Evolutionary conservation across 306 rosid genomes (phyloP), one percentile per base, ranked within the genome.

Genomic region (Sicyos edulis): DNA sequence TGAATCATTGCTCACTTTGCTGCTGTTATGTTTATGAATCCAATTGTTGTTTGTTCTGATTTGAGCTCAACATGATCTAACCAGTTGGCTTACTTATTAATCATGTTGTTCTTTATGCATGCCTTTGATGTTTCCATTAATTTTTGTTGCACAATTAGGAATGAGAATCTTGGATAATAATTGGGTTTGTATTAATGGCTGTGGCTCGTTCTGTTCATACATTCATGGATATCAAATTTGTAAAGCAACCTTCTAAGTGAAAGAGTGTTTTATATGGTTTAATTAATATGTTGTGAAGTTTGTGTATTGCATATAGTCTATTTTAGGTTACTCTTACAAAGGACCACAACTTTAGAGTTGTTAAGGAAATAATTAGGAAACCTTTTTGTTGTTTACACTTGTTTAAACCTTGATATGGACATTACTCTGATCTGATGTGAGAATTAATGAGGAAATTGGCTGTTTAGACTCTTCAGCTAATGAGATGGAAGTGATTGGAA

Each of bases 1-100:
- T 19, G 42, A 56, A 73, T 73, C 57, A 45, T 58, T 19, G 17
- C 44, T 24, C 10, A 54, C 40, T 68, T 7, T 68, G 73, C 58
- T 68, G 73, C 73, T 68, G 57, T 68, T 21, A 45, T 10, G 49
- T 67, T 10, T 13, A 5, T 67, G 40, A 66, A 67, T 44, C 47
- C 55, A 45, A 44, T 47, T 67, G 54, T 22, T 14, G 19, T 5
- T 47, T 68, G 21, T 15, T 68, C 15, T 21, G 12, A 49, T 50
- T 22, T 21, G 73, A 68, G 44, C 57, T 68, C 73, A 68, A 68
- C 12, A 68, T 13, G 20, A 68, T 67, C 47, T 70, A 69, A 69
- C 26, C 55, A 47, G 56, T 20, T 45, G 42, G 37, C 10, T 44
- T 19, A 11, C 67, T 16, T 65, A 53, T 44, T 47, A 24, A 67